phyloP scores from a whole-genome alignment of 2,329 filamentous ascomycete genomes.

The Helotiales sp. region DNA sequence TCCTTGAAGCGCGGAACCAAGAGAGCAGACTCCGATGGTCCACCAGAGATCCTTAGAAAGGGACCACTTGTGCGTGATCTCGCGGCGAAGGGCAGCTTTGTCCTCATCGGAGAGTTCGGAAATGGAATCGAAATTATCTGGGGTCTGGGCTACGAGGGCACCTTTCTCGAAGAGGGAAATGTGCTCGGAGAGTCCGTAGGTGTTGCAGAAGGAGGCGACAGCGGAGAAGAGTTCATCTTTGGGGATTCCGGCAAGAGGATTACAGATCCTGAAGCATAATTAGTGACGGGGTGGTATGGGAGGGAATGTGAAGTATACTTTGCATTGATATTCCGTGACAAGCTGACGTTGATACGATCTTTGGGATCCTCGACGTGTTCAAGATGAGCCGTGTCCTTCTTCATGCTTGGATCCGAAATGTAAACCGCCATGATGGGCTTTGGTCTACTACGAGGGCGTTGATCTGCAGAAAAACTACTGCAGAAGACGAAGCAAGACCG shows the following conservation, averaged over 20 bases:
- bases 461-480: neutral
- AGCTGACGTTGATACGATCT: neutral
- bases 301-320: slow-evolving; percentile 5
- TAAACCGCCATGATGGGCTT: neutral
- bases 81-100: neutral
- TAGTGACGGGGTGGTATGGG: neutral
- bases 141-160: slow-evolving; percentile 43
- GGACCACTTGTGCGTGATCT: slow-evolving; percentile 4
- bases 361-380: slow-evolving; percentile 11
- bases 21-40: neutral
- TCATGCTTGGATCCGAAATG: neutral
- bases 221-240: slow-evolving; percentile 49
- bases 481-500: neutral
- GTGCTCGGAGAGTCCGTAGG: slow-evolving; percentile 51
- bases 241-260: slow-evolving; percentile 55
- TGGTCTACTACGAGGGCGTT: neutral
- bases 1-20: neutral
- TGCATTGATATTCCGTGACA: slow-evolving; percentile 10
- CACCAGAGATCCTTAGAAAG: neutral
- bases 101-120: slow-evolving; percentile 33
- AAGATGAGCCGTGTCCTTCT: slow-evolving; percentile 1
- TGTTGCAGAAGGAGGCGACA: slow-evolving; percentile 58
- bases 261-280: slow-evolving; percentile 32
- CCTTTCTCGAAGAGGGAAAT: slow-evolving; percentile 17
- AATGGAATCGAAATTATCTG: slow-evolving; percentile 14